Percentiles rank a stretch among this genome's conserved stretches.
These are phyloP conservation scores for Brassica napus DNA, from an alignment of 345 rosid genomes.

Conservation along the genomic window DNA sequence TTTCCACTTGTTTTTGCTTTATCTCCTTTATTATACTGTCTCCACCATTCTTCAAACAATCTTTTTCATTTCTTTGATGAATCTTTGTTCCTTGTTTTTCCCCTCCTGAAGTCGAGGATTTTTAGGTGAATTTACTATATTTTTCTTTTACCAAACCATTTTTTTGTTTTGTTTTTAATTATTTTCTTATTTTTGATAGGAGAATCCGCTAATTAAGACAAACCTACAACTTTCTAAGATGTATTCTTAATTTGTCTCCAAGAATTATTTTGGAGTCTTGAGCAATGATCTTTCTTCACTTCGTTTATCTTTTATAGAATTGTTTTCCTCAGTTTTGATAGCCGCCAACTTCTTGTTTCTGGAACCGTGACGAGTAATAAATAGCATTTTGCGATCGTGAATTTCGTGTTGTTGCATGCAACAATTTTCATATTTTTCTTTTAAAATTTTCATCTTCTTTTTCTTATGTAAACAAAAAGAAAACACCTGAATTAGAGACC, in stretches of 20 bases:
- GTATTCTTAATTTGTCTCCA: conserved; percentile 10
- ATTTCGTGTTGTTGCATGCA: conserved; percentile 14
- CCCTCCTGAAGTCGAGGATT: conserved; percentile 8
- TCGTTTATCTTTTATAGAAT: not conserved
- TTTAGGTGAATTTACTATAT: not conserved
- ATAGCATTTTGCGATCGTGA: not conserved
- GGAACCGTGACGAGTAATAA: not conserved
- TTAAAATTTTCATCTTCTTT: not conserved
- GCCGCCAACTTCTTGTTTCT: not conserved
- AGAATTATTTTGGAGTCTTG: not conserved
- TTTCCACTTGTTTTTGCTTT: conserved; percentile 31
- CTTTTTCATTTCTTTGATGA: conserved; percentile 10
- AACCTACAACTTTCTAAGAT: conserved; percentile 11
- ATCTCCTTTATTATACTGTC: too few species aligned
- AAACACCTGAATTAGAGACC: not conserved
- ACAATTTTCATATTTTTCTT: not conserved
- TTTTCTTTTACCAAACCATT: not conserved
- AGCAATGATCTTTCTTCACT: not conserved
- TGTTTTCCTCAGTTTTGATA: not conserved
- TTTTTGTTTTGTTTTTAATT: not conserved
- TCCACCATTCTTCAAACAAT: too few species aligned
- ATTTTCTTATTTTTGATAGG: conserved; percentile 13
- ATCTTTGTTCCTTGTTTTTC: conserved; percentile 19
- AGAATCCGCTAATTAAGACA: not conserved
- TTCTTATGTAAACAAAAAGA: not conserved